phyloP scores from a whole-genome alignment of 2,329 filamentous ascomycete species.

The Mycosphaerella arachidis region DNA sequence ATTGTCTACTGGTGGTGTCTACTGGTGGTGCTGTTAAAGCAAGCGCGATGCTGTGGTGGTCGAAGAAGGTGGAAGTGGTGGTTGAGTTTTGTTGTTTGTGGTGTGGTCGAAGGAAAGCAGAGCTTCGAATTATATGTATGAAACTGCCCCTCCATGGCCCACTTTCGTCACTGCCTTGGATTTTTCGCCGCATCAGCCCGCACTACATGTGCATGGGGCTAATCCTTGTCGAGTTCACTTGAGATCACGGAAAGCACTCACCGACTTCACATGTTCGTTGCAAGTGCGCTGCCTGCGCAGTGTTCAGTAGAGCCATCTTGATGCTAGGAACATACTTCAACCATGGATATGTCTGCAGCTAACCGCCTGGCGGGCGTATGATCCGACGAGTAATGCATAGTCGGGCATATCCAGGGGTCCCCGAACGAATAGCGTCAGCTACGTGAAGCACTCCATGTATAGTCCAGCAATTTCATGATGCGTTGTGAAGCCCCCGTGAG shows the following conservation, averaged over 20 bases:
- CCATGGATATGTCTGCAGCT: conserved; percentile 1
- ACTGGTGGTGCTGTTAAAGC: not conserved
- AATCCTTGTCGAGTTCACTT: not conserved
- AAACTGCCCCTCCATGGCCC: not conserved
- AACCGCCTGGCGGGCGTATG: conserved; percentile 1
- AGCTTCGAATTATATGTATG: not conserved
- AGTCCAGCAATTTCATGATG: not conserved
- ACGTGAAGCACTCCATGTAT: not conserved
- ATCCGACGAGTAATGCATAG: not conserved
- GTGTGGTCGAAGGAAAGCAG: not conserved
- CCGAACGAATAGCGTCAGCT: not conserved
- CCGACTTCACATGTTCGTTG: not conserved
- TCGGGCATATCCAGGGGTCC: not conserved
- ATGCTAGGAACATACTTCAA: not conserved
- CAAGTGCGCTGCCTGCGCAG: not conserved
- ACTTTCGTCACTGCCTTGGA: not conserved
- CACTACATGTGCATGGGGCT: not conserved
- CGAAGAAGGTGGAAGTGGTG: not conserved
- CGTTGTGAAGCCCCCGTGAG: not conserved
- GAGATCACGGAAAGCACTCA: not conserved
- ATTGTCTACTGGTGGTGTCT: not conserved
- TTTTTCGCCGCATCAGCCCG: not conserved
- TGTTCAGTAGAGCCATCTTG: not conserved
- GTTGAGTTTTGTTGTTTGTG: not conserved
- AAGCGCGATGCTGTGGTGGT: not conserved